A percentile compares a stretch with the other conserved stretches of the same genome.
These are phyloP conservation scores for Cymbopogon citratus DNA, from an alignment of 176 grass and related monocot species.

Conservation along the genomic window DNA sequence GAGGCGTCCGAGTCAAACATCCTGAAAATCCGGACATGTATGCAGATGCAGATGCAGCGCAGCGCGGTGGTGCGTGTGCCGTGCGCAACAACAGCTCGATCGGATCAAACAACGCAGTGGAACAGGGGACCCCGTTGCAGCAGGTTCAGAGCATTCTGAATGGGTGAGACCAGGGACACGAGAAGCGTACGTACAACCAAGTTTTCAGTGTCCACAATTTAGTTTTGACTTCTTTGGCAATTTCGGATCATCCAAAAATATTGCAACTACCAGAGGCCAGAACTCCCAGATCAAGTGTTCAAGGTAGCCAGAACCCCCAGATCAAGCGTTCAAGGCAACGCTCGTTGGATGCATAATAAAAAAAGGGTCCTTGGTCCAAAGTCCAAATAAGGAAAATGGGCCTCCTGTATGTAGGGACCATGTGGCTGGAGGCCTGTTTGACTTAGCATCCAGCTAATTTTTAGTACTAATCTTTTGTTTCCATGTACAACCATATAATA, in stretches of 20 bases:
- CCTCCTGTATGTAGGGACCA: too few species aligned
- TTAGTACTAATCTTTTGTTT: too few species aligned
- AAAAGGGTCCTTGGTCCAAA: too few species aligned
- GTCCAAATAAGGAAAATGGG: too few species aligned
- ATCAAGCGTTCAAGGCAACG: neutral
- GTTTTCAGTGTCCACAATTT: constrained; percentile 26
- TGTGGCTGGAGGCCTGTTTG: too few species aligned
- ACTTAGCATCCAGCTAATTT: too few species aligned
- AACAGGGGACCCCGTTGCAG: neutral
- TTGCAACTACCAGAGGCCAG: neutral
- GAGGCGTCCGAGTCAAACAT: constrained; percentile 11
- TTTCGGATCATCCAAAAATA: neutral
- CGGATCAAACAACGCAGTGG: constrained; percentile 14
- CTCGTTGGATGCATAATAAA: neutral
- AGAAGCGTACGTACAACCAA: constrained; percentile 17
- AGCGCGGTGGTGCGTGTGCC: constrained; percentile 24
- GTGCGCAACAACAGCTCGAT: neutral
- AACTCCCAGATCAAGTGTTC: neutral
- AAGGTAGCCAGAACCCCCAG: too few species aligned
- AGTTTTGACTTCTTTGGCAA: neutral
- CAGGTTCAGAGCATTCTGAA: constrained; percentile 23
- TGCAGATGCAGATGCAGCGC: neutral
- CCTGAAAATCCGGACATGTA: constrained; percentile 2
- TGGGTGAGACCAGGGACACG: constrained; percentile 7
- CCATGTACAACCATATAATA: too few species aligned